A percentile compares a stretch with the other conserved stretches of the same genome.
phyloP scores from a whole-genome alignment of 106 monocot genomes.

The Allium cepa region DNA sequence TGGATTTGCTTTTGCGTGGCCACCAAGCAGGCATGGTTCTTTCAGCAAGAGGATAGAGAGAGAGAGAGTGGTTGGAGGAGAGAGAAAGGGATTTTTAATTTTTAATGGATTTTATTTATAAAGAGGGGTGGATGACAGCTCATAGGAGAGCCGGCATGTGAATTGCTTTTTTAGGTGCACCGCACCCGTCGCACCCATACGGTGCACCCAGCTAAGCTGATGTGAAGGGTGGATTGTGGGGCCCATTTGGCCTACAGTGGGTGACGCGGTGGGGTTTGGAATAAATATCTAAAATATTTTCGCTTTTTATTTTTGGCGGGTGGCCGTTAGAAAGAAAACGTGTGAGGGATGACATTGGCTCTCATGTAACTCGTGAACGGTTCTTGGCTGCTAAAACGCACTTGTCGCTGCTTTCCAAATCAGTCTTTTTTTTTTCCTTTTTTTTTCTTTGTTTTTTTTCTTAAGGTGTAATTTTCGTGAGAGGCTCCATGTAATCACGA shows the following conservation, averaged over 20 bases:
- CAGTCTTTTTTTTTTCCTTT: too few species aligned
- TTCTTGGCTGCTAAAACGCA: too few species aligned
- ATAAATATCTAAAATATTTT: not conserved
- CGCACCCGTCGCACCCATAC: not conserved
- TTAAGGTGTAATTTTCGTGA: too few species aligned
- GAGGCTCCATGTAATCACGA: too few species aligned
- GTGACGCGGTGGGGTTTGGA: not conserved
- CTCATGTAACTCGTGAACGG: not conserved
- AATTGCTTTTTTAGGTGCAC: not conserved
- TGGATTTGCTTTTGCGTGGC: constrained; percentile 39
- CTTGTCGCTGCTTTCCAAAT: too few species aligned
- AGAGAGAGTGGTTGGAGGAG: constrained; percentile 3
- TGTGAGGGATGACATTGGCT: not conserved
- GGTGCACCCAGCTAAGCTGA: not conserved
- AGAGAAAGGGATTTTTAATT: not conserved
- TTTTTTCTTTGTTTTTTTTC: too few species aligned
- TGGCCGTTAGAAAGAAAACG: not conserved
- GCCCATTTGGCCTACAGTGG: not conserved
- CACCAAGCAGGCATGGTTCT: constrained; percentile 62
- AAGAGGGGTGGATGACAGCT: constrained; percentile 6
- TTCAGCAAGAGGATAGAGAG: not conserved
- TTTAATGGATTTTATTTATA: not conserved
- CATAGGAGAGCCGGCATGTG: constrained; percentile 10
- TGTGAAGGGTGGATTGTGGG: not conserved
- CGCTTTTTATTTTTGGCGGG: too few species aligned